A percentile compares a stretch with the other conserved stretches of the same genome.
Evolutionary conservation across 768 basidiomycete genomes (phyloP).

Genomic region (Suillus americanus): DNA sequence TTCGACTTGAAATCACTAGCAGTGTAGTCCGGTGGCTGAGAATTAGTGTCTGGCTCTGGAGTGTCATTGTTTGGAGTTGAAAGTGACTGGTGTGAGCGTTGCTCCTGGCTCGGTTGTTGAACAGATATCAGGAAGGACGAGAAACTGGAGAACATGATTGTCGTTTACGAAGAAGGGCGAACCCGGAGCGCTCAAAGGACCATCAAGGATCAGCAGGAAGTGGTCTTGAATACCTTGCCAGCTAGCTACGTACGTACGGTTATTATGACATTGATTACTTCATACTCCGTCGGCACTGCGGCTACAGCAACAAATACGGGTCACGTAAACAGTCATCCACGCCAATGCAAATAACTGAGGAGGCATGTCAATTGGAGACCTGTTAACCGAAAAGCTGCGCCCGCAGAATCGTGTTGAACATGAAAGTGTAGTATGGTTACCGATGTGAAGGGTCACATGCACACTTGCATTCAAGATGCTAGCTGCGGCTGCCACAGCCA

Average conservation of each 20-base stretch:
- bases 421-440: background rate
- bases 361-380: background rate
- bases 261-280: background rate
- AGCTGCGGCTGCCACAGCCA: background rate
- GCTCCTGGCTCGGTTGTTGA: conserved; percentile 35
- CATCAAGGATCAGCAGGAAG: conserved; percentile 4
- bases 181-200: conserved; percentile 2
- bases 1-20: conserved; percentile 38
- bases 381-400: background rate
- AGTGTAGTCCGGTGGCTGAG: conserved; percentile 1
- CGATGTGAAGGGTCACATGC: background rate
- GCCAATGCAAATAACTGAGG: no score
- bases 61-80: conserved; percentile 13
- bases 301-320: background rate
- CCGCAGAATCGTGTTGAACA: background rate
- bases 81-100: conserved; percentile 23
- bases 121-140: conserved; percentile 49
- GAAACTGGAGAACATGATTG: conserved; percentile 51
- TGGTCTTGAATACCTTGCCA: background rate
- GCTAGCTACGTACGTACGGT: background rate
- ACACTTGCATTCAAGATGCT: background rate
- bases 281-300: conserved; percentile 1
- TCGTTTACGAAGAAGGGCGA: background rate
- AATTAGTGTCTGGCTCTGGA: conserved; percentile 11
- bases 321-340: background rate